These are phyloP conservation scores for Aureobasidium uvarum DNA, from an alignment of 2,329 filamentous ascomycete species.

Conservation along the genomic window DNA sequence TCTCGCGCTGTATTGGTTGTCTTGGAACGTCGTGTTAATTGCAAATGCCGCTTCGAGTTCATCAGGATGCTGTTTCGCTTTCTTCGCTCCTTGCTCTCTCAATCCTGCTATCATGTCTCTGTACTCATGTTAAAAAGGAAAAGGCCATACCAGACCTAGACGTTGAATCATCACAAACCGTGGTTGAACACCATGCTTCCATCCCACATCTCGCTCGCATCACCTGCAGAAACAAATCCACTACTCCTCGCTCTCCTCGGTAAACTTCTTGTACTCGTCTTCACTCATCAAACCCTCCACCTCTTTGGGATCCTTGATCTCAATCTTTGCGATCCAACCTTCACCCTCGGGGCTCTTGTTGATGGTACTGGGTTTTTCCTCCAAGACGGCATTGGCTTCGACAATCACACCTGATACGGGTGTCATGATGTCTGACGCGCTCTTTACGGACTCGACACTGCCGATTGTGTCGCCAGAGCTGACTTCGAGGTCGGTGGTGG, in stretches of 20 bases:
- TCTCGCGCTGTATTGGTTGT: too few species aligned
- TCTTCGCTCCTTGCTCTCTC: background rate
- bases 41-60: too few species aligned
- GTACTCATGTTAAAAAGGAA: constrained; percentile 8
- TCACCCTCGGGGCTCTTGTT: constrained; percentile 88
- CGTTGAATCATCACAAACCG: background rate
- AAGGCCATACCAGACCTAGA: background rate
- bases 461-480: constrained; percentile 79
- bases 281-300: constrained; percentile 73
- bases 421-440: constrained; percentile 93
- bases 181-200: constrained; percentile 7
- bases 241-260: constrained; percentile 46
- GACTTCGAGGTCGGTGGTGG: constrained; percentile 66
- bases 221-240: background rate
- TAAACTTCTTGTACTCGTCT: constrained; percentile 75
- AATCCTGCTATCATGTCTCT: background rate
- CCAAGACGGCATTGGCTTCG: constrained; percentile 69
- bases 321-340: constrained; percentile 90
- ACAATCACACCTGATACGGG: constrained; percentile 76
- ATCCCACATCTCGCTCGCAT: background rate
- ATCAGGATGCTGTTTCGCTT: too few species aligned
- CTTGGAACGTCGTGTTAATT: too few species aligned
- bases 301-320: constrained; percentile 68
- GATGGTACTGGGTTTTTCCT: constrained; percentile 82
- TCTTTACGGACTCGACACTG: constrained; percentile 97